A percentile compares a stretch with the other conserved stretches of the same genome.
Conservation (phyloP, 2,329 filamentous ascomycete genomes). For the Scedosporium apiospermum region DNA sequence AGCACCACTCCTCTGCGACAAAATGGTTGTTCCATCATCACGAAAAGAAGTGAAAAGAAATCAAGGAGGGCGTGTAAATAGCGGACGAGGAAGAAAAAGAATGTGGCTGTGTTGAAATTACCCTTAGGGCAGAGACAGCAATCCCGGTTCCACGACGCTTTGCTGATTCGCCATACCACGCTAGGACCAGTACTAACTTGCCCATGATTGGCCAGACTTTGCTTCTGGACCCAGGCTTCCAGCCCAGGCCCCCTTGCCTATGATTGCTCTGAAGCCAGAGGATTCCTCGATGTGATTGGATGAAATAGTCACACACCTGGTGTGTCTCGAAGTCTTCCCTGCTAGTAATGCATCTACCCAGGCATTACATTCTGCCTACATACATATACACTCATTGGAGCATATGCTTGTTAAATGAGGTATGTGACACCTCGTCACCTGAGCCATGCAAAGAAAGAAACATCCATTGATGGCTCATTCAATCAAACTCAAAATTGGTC, state of each 20-base stretch:
- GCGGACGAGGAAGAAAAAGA: background rate
- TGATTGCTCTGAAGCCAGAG: background rate
- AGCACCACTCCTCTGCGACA: no score
- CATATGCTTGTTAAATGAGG: no score
- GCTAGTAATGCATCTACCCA: no score
- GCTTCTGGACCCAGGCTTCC: background rate
- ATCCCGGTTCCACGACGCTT: background rate
- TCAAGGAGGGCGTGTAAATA: background rate
- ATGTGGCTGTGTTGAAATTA: background rate
- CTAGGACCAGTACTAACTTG: background rate
- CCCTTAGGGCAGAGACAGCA: background rate
- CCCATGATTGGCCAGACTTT: background rate
- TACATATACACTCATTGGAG: no score
- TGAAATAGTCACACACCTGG: background rate
- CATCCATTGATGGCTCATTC: no score
- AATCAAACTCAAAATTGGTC: no score
- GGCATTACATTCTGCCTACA: no score
- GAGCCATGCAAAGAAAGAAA: no score
- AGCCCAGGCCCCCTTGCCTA: background rate
- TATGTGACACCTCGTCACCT: no score
- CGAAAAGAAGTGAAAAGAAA: no score
- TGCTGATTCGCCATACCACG: background rate
- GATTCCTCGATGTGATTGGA: background rate
- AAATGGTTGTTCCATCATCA: no score
- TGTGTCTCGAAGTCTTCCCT: background rate